Conservation (phyloP, 495 filamentous ascomycete genomes). For the Hypoxylon fragiforme region DNA sequence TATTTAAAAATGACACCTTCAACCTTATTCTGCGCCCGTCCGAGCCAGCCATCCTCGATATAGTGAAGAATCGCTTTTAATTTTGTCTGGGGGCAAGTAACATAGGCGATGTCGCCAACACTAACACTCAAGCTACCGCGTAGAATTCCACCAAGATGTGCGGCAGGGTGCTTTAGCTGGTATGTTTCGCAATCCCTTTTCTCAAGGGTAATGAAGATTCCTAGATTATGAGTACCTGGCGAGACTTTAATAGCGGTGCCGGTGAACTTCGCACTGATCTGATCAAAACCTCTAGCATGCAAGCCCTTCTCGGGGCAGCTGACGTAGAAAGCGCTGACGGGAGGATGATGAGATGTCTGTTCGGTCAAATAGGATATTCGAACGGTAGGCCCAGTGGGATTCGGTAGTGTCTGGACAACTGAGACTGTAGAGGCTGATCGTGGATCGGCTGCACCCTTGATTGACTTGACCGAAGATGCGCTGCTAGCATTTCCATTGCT, state of each 20-base stretch:
- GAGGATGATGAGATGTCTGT: constrained; percentile 97
- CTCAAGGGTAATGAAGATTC: constrained; percentile 89
- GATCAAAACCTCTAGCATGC: constrained; percentile 87
- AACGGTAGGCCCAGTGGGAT: constrained; percentile 57
- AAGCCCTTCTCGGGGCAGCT: constrained; percentile 91
- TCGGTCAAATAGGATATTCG: constrained; percentile 92
- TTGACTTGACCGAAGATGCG: constrained; percentile 55
- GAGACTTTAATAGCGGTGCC: constrained; percentile 90
- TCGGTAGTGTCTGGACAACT: constrained; percentile 44
- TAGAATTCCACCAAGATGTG: constrained; percentile 87
- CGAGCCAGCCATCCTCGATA: constrained; percentile 91
- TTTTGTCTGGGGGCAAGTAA: constrained; percentile 83
- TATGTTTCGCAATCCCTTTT: constrained; percentile 85
- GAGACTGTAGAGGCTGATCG: constrained; percentile 48
- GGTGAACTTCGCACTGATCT: constrained; percentile 96
- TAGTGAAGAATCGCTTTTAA: constrained; percentile 92
- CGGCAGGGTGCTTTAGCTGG: constrained; percentile 89
- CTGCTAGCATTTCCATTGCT: constrained; percentile 44
- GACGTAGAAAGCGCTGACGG: constrained; percentile 93
- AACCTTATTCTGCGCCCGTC: constrained; percentile 85
- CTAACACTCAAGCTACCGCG: constrained; percentile 81
- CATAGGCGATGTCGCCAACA: constrained; percentile 83
- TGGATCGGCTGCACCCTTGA: constrained; percentile 37
- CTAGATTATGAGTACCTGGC: constrained; percentile 89
- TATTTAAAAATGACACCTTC: constrained; percentile 91